Evolutionary conservation across 2,329 filamentous ascomycete species (phyloP), one percentile per base, ranked within the genome.

Genomic region (Phialophora tarda): DNA sequence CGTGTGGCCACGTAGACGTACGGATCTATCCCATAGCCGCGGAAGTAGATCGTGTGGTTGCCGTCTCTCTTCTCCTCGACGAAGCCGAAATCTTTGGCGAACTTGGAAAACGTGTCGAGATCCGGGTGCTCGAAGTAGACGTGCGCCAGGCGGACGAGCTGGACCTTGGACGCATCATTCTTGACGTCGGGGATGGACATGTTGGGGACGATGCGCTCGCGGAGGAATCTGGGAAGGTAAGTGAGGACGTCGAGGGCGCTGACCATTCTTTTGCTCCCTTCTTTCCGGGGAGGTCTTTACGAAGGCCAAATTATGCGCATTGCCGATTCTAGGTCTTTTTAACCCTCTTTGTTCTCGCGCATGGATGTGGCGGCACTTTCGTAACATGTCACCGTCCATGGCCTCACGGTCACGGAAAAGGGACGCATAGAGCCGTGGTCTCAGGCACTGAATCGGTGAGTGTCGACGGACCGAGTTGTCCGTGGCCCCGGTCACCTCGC

Each of bases 21-120:
- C 10, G 85, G 85, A 69, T 89, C 86, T 8, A 77, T 77, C 11
- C 87, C 86, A 72, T 88, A 89, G 28, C 87, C 87, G 47, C 85
- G 82, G 75, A 83, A 88, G 78, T 85, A 89, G 48, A 84, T 83
- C 63, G 77, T 80, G 51, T 82, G 77, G 34, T 78, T 80, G 1
- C 53, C 64, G 0, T 65, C 64, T 26, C 28, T 51, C 24, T 70
- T 62, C 4, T 65, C 74, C 47, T 73, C 67, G 1, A 71, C 61
- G 6, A 78, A 72, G 10, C 77, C 76, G 62, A 78, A 78, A 57
- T 77, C 77, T 0, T 59, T 50, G 2, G 72, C 71, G 30, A 78
- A 78, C 8, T 54, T 63, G 8, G 59, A 23, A 34, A 75, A 73
- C 12, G 63, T 63, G 1, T 73, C 47, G 0, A 78, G 59, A 51